A percentile compares a stretch with the other conserved stretches of the same genome.
Evolutionary conservation across 2,329 filamentous ascomycete genomes (phyloP).

Genomic region (Hysterium pulicare): DNA sequence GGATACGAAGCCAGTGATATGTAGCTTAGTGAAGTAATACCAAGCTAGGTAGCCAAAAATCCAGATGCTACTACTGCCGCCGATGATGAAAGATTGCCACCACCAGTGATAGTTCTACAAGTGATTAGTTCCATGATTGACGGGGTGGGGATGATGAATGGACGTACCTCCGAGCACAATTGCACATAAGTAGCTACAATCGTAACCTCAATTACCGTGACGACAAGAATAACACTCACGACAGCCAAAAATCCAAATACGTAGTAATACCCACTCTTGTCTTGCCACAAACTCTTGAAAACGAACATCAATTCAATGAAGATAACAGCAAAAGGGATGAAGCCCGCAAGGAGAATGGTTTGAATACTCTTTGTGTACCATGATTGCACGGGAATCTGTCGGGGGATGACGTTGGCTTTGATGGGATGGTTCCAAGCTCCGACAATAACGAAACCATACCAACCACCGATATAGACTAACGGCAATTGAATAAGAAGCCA

Average conservation of each 20-base stretch:
- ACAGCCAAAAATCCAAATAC: slow-evolving; percentile 82
- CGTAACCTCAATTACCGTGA: slow-evolving; percentile 79
- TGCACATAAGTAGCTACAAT: slow-evolving; percentile 80
- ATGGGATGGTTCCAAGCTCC: slow-evolving; percentile 77
- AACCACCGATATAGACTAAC: slow-evolving; percentile 76
- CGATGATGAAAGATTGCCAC: slow-evolving; percentile 84
- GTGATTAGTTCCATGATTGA: slow-evolving; percentile 8
- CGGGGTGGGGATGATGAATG: background rate
- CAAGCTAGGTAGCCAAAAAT: slow-evolving; percentile 79
- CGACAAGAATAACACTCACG: slow-evolving; percentile 66
- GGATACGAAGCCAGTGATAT: slow-evolving; percentile 76
- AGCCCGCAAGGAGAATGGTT: slow-evolving; percentile 66
- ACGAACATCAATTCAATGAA: slow-evolving; percentile 86
- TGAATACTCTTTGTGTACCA: slow-evolving; percentile 70
- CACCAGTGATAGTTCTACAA: slow-evolving; percentile 83
- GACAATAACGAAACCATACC: slow-evolving; percentile 67
- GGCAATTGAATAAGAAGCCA: slow-evolving; percentile 87
- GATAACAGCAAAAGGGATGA: slow-evolving; percentile 81
- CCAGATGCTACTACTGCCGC: slow-evolving; percentile 74
- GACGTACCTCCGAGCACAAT: slow-evolving; percentile 67
- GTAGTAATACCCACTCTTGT: slow-evolving; percentile 90
- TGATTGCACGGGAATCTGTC: slow-evolving; percentile 69
- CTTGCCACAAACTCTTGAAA: slow-evolving; percentile 84
- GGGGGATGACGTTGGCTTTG: slow-evolving; percentile 67
- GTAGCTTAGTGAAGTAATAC: slow-evolving; percentile 78